Evolutionary conservation across 139 green algal species (phyloP).

Genomic region (Coelastrella sp.): DNA sequence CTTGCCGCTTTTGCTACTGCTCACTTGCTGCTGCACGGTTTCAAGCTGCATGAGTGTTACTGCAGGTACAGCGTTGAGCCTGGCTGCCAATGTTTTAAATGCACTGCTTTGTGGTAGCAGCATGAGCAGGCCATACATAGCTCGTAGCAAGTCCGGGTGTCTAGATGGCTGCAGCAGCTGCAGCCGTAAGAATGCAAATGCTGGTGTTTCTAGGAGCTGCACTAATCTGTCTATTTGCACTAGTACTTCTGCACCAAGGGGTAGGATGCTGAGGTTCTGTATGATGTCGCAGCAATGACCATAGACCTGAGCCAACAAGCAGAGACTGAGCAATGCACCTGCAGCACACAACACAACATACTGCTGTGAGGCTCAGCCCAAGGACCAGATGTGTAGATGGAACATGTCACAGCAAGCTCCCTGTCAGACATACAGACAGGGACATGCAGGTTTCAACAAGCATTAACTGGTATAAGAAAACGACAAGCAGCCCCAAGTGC

Average conservation of each 20-base stretch:
- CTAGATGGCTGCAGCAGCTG: constrained; percentile 87
- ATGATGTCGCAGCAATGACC: constrained; percentile 76
- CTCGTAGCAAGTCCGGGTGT: constrained; percentile 80
- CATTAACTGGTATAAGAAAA: no score
- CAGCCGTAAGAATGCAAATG: constrained; percentile 94
- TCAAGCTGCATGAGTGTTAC: constrained; percentile 42
- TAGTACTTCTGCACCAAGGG: constrained; percentile 76
- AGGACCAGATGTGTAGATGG: no score
- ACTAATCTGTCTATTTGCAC: constrained; percentile 92
- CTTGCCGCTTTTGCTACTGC: neutral
- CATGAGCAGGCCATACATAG: constrained; percentile 94
- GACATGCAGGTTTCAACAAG: no score
- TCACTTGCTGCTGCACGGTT: neutral
- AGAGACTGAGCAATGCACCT: constrained; percentile 88
- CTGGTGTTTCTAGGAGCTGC: constrained; percentile 92
- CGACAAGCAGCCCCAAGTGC: no score
- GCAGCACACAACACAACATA: neutral
- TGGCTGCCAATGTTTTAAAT: constrained; percentile 83
- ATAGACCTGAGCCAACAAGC: constrained; percentile 86
- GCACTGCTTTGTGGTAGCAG: constrained; percentile 95
- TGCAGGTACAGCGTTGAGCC: constrained; percentile 60
- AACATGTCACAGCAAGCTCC: no score
- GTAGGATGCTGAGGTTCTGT: constrained; percentile 63
- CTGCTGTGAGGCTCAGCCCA: neutral
- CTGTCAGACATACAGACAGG: no score